A percentile compares a stretch with the other conserved stretches of the same genome.
These are phyloP conservation scores for Ambrosia artemisiifolia DNA, from an alignment of 129 eudicot genomes.

Conservation along the genomic window DNA sequence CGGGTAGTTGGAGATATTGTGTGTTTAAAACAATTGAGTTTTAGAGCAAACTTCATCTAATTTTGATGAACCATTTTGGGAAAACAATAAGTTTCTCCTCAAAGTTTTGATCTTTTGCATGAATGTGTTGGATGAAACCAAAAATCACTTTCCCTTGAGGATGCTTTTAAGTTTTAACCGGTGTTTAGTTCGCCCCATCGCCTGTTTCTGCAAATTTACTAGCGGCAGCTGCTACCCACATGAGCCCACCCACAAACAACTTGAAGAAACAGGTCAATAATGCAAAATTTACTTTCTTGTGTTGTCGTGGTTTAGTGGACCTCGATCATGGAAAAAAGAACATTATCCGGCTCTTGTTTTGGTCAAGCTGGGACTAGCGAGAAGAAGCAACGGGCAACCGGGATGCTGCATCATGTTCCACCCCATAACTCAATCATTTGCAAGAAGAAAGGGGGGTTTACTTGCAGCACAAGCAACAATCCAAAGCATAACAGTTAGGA, in stretches of 20 bases:
- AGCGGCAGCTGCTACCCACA: conserved; percentile 58
- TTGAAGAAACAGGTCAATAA: conserved; percentile 53
- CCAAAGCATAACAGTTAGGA: conserved; percentile 48
- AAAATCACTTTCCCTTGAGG: conserved; percentile 50
- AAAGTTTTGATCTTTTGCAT: conserved; percentile 53
- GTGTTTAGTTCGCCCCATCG: conserved; percentile 74
- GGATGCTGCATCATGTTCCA: conserved; percentile 66
- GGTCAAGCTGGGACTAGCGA: conserved; percentile 67
- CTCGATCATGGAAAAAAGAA: conserved; percentile 60
- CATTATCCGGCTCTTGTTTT: conserved; percentile 69
- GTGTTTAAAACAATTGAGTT: conserved; percentile 52
- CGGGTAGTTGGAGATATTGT: conserved; percentile 77
- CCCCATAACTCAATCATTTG: conserved; percentile 56
- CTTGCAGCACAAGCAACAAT: conserved; percentile 58
- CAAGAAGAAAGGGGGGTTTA: conserved; percentile 44
- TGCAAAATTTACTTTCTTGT: conserved; percentile 33
- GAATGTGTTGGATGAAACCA: conserved; percentile 49
- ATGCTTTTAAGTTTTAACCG: conserved; percentile 85
- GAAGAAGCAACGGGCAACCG: conserved; percentile 41
- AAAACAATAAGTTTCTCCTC: conserved; percentile 47
- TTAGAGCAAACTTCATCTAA: conserved; percentile 39
- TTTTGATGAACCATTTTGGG: conserved; percentile 55
- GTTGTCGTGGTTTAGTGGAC: conserved; percentile 45
- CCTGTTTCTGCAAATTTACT: conserved; percentile 59
- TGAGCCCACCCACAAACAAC: conserved; percentile 38